Percentiles rank a stretch among this genome's conserved stretches.
Conservation (phyloP, 495 filamentous ascomycete genomes). For the Aspergillus heteromorphus region DNA sequence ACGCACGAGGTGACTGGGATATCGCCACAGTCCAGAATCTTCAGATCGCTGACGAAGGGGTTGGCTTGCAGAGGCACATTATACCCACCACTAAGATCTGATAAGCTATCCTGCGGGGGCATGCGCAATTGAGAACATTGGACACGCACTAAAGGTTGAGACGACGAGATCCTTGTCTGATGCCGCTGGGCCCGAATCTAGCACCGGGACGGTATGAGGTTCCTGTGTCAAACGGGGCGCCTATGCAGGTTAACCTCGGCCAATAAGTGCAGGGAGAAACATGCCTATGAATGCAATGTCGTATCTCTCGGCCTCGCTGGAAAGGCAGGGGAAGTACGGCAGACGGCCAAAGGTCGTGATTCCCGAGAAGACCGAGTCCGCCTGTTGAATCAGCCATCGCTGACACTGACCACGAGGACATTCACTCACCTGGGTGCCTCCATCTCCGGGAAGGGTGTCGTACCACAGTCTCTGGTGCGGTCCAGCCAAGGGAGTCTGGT, state of each 20-base stretch:
- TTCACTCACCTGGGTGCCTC: slow-evolving; percentile 53
- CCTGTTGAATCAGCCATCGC: slow-evolving; percentile 31
- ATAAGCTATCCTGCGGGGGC: too few species aligned
- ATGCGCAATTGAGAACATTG: background rate
- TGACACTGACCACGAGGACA: background rate
- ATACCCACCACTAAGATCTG: slow-evolving; percentile 57
- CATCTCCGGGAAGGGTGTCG: slow-evolving; percentile 61
- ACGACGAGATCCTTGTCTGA: slow-evolving; percentile 71
- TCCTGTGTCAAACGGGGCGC: slow-evolving; percentile 61
- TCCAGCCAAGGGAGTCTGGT: slow-evolving; percentile 51
- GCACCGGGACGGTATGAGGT: slow-evolving; percentile 78
- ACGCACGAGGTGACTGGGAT: slow-evolving; percentile 63
- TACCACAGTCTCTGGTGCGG: slow-evolving; percentile 60
- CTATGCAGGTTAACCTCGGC: slow-evolving; percentile 20
- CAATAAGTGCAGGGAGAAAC: background rate
- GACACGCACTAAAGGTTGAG: slow-evolving; percentile 60
- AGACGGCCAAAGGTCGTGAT: slow-evolving; percentile 74
- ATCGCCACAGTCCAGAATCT: slow-evolving; percentile 71
- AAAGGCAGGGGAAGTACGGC: slow-evolving; percentile 71
- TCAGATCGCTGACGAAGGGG: slow-evolving; percentile 60
- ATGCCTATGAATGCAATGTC: slow-evolving; percentile 78
- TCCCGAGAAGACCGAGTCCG: slow-evolving; percentile 67
- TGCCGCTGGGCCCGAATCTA: slow-evolving; percentile 75
- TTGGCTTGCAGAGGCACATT: slow-evolving; percentile 57
- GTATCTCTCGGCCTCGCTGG: slow-evolving; percentile 62